Evolutionary conservation across 2,329 filamentous ascomycete species (phyloP).

Genomic region (Arthrobotrys megalospora): DNA sequence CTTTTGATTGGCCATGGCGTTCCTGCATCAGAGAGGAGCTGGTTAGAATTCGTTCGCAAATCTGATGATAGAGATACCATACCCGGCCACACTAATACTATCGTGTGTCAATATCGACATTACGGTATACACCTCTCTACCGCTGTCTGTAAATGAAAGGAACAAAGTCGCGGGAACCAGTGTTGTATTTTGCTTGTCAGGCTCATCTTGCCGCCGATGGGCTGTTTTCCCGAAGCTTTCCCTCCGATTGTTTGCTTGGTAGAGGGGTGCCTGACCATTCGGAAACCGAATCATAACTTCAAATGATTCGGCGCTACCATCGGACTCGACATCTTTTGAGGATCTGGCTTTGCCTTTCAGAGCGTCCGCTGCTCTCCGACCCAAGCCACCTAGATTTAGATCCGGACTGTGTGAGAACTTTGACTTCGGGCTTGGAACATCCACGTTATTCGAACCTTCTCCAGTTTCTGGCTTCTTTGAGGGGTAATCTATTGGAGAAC

Average conservation of each 20-base stretch:
- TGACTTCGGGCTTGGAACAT: conserved; percentile 42
- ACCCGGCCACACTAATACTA: conserved; percentile 54
- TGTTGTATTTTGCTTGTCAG: conserved; percentile 50
- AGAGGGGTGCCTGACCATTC: conserved; percentile 46
- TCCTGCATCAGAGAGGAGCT: conserved; percentile 1
- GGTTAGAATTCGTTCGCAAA: background rate
- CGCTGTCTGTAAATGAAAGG: conserved; percentile 55
- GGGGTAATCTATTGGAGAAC: conserved; percentile 34
- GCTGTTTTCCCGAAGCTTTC: conserved; percentile 48
- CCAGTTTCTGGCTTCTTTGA: conserved; percentile 39
- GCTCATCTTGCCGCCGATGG: conserved; percentile 49
- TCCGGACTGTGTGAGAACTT: conserved; percentile 51
- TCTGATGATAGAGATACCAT: background rate
- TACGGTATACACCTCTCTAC: conserved; percentile 56
- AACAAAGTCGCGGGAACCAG: conserved; percentile 55
- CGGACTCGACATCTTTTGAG: conserved; percentile 25
- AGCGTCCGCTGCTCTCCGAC: conserved; percentile 56
- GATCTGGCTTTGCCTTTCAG: conserved; percentile 48
- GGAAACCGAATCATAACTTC: conserved; percentile 59
- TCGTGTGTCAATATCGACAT: conserved; percentile 60
- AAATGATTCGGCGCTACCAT: conserved; percentile 43
- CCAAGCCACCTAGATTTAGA: conserved; percentile 50
- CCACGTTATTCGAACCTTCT: conserved; percentile 40
- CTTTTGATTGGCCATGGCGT: conserved; percentile 14
- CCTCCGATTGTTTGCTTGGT: conserved; percentile 49